These are phyloP conservation scores for Quercus wislizeni DNA, from an alignment of 306 rosid genomes.

Conservation along the genomic window DNA sequence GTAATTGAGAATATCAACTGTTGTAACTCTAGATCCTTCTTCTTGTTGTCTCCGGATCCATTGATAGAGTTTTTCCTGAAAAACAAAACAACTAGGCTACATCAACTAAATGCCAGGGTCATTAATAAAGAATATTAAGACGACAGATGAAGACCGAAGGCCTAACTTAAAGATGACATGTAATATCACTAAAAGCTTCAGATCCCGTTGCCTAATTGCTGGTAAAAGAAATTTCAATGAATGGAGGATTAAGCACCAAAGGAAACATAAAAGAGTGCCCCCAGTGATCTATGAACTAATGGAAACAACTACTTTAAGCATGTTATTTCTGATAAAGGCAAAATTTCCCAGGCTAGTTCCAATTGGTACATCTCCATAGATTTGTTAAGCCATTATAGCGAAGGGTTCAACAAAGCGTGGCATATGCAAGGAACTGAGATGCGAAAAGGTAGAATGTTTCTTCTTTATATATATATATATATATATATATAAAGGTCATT, in stretches of 20 bases:
- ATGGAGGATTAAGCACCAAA: not conserved
- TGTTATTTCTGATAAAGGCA: not conserved
- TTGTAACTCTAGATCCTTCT: slow-evolving; percentile 68
- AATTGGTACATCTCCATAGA: no score
- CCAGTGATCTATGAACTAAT: not conserved
- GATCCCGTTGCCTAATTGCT: not conserved
- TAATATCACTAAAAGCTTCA: not conserved
- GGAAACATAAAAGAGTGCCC: not conserved
- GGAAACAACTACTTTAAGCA: not conserved
- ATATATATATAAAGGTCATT: no score
- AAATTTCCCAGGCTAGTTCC: not conserved
- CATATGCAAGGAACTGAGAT: not conserved
- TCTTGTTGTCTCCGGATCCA: slow-evolving; percentile 87
- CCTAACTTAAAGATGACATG: not conserved
- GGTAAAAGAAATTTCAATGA: not conserved
- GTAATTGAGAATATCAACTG: slow-evolving; percentile 61
- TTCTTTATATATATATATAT: no score
- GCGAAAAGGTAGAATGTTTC: not conserved
- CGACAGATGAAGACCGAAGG: not conserved
- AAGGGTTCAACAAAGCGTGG: not conserved
- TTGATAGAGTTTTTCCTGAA: slow-evolving; percentile 79
- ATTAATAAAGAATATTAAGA: not conserved
- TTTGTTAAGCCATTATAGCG: not conserved
- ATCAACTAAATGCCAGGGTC: slow-evolving; percentile 7
- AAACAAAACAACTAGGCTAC: slow-evolving; percentile 14